Base-by-base conservation (phyloP, 169 alveolate species). In the Plasmodium falciparum region DNA sequence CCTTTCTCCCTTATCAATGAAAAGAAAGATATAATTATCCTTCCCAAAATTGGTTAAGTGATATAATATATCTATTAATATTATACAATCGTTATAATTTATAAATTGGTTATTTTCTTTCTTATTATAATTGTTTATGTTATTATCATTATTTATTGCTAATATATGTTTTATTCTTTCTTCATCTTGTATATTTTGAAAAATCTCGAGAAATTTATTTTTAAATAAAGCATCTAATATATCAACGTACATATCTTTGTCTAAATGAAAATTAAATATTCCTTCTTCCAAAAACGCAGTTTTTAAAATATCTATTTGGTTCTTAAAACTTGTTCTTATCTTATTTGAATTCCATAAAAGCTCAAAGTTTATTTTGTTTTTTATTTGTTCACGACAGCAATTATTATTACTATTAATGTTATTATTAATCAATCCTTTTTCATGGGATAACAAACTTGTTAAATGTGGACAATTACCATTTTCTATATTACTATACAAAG, bases 281-380 rank as follows among this genome's bases (percentile, higher is more conserved):
- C 50, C 59, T 71, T 86, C 92, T 47, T 71, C 92, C 54, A 86
- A 61, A 86, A 86, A 86, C n/a, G 92, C 92, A 22, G 43, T 86
- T 86, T 62, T 86, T 72, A 86, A 73, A 71, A 86, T 70, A 71
- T 70, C 54, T 12, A 86, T 71, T 71, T 86, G 92, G 45, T 71
- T 61, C 47, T 86, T 86, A 26, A 59, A 71, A 50, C n/a, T 61
- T 15, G 33, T 86, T 72, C 72, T 86, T 86, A 86, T 33, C 29
- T 72, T 67, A 49, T 72, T 52, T n/a, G 92, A 86, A 45, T 86
- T 86, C 92, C 92, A 86, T 49, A 86, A 49, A 8, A 86, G 20
- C 20, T 86, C 92, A 52, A 86, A 86, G 67, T 61, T 86, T 71
- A 86, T 86, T 45, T 86, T 86, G 29, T 86, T 86, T 71, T 86